Evolutionary conservation across 495 filamentous ascomycete genomes (phyloP), one percentile per base, ranked within the genome.

Genomic region (Penicillium lividum): DNA sequence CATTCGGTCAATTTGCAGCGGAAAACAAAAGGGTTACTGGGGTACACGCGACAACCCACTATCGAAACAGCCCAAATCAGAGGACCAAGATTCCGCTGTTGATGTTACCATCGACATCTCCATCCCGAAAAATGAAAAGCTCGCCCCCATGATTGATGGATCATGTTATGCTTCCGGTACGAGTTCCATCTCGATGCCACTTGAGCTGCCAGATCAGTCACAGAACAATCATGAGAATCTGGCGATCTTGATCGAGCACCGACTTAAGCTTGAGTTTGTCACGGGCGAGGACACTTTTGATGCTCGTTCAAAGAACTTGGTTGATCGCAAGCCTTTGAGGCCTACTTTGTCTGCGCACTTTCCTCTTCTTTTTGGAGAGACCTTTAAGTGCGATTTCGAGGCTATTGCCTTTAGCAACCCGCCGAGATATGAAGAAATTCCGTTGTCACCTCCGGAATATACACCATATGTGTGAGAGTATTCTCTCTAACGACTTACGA

Each of bases 401-500:
- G 46, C 25, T 31, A 16, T 49, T 33, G 46, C 27, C 7, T 49
- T 49, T 31, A 49, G 28, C n/a, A 30, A 30, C 6, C 46, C 46
- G 10, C 46, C 46, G n/a, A 49, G 46, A n/a, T 49, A 49, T 31
- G 46, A 49, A 8, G 46, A 49, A 3, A 49, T 49, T 30, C 15
- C 46, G 28, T n/a, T 49, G 13, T 49, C 46, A 28, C 46, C 46
- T 49, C 46, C 46, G 46, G 46, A 49, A 30, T 49, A 49, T 30
- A 30, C 13, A 7, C 38, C 15, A 16, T 40, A 6, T 40, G 15
- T 40, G 15, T 40, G 15, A 40, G 38, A 16, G 38, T 5, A 13
- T 15, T 40, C 15, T 40, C 38, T 40, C 13, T 40, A 16, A 40
- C 11, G 38, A 40, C 7, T 40, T 16, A 40, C 13, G 38, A 40